Conservation (phyloP, 352 stramenopile genomes). For the Globisporangium polare region DNA sequence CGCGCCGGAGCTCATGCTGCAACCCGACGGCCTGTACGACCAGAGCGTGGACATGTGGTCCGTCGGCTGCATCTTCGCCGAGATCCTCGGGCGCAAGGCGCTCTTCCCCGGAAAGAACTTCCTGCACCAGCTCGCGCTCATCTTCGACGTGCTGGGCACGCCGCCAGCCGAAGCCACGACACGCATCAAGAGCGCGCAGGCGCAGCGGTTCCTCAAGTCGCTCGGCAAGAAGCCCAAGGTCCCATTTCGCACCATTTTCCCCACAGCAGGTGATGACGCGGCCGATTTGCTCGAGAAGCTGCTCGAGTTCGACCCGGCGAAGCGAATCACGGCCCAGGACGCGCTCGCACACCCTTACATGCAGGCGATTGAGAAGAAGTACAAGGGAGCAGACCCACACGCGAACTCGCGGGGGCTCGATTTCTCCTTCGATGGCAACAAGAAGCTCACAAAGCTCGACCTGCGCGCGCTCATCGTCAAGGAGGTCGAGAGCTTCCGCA, state of each 20-base stretch:
- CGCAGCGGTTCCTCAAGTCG: constrained; percentile 64
- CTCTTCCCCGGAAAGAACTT: constrained; percentile 81
- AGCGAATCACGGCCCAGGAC: constrained; percentile 52
- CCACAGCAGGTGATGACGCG: constrained; percentile 40
- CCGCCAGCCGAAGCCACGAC: constrained; percentile 37
- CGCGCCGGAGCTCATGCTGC: constrained; percentile 89
- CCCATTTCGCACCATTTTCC: constrained; percentile 49
- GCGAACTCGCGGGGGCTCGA: constrained; percentile 32
- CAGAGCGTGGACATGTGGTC: constrained; percentile 91
- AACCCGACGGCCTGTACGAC: constrained; percentile 84
- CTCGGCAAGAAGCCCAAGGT: constrained; percentile 55
- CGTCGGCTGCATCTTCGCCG: constrained; percentile 78
- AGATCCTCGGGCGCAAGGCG: constrained; percentile 71
- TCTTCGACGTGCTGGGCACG: constrained; percentile 74
- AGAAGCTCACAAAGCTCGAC: constrained; percentile 69
- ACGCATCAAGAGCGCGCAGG: constrained; percentile 69
- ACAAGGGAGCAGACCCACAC: constrained; percentile 39
- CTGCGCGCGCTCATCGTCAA: constrained; percentile 65
- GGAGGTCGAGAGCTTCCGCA: constrained; percentile 58
- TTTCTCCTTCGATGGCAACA: constrained; percentile 65
- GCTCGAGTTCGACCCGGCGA: constrained; percentile 61
- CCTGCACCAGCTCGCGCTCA: constrained; percentile 71
- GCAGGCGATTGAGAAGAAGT: constrained; percentile 64
- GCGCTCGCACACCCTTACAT: constrained; percentile 68
- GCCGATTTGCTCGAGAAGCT: constrained; percentile 62